Base-by-base conservation (phyloP, 2,329 filamentous ascomycete genomes). In the Pyrenochaeta sp. region DNA sequence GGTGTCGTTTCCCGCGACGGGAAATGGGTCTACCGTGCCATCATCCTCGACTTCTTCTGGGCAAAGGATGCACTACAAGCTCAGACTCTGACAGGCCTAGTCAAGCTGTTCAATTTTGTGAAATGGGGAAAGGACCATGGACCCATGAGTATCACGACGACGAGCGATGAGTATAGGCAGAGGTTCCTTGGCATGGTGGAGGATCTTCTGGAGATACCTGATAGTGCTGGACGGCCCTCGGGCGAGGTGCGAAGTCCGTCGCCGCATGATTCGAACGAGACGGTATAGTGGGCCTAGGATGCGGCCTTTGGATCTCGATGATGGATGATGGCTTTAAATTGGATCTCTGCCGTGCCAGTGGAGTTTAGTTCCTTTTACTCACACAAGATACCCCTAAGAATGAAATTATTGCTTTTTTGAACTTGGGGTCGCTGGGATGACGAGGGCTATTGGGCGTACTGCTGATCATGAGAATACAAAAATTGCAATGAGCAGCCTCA, bases 11-110 rank as follows among this genome's bases (percentile, higher is more conserved):
- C 85, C 7, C 73, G 77, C 0, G 83, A 89, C 57, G 81, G 81
- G 0, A 82, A 82, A 55, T 87, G 85, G 76, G 73, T 85, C 9
- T 90, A 89, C 59, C 79, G 87, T 3, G 84, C 81, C 3, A 79
- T 85, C 0, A 70, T 90, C 10, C 74, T 90, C 22, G 88, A 90
- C 67, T 90, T 91, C 71, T 89, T 90, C 74, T 90, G 87, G 87
- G 82, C 86, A 0, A 88, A 87, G 68, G 86, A 89, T 67, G 86
- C 85, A 54, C 58, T 85, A 0, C 85, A 83, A 40, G 83, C 88
- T 1, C 81, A 79, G 64, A 75, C 81, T 1, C 81, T 90, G 80
- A 88, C 86, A 0, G 78, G 80, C 0, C 67, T 89, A 23, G 81
- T 90, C 45, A 80, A 80, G 35, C 71, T 78, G 0, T 88, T 85